Base-by-base conservation (phyloP, 768 basidiomycete species). In the Daedaleopsis sinensis region DNA sequence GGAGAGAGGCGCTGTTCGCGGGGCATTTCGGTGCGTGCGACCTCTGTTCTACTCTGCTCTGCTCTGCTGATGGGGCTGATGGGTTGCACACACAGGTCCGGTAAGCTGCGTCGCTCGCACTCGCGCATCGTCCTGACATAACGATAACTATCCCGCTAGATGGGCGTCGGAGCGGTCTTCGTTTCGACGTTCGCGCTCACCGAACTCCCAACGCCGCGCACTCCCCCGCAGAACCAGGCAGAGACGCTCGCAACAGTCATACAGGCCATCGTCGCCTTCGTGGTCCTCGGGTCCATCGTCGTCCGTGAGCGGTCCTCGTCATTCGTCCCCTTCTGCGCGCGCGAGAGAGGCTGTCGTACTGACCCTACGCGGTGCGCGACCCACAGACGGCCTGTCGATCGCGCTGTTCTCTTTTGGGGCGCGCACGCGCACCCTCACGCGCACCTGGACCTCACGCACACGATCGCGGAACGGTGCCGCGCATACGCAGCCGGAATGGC, bases 81-180 rank as follows among this genome's bases (percentile, higher is more conserved):
- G 47, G 23, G 19, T 1, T 3, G 0, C 7, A 15, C 8, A 11
- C 21, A 24, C 23, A 49, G 47, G 47, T 23, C 47, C 47, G 3
- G 47, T 49, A 49, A 21, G 47, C 13, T 6, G 19, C 19, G 21
- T n/a, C 47, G 10, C 13, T 5, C 15, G 5, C 1, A 12, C 8
- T 4, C 0, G 18, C 44, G 9, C 44, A 9, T 18, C 15, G 18
- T 18, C 9, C 18, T 24, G 47, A 49, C n/a, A 12, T n/a, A 19
- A 13, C 9, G n/a, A 21, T 47, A 47, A n/a, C n/a, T 43, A 15
- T 46, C 18, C 18, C 47, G 21, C 13, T 21, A 94, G 80, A 95
- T 97, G 91, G 96, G 96, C 55, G 94, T 97, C 27, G 87, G 90
- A 0, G 90, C 96, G 8, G 79, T 98, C 49, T 99, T 98, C 72